phyloP scores from a whole-genome alignment of 208 protist genomes.

The Leishmania arabica region DNA sequence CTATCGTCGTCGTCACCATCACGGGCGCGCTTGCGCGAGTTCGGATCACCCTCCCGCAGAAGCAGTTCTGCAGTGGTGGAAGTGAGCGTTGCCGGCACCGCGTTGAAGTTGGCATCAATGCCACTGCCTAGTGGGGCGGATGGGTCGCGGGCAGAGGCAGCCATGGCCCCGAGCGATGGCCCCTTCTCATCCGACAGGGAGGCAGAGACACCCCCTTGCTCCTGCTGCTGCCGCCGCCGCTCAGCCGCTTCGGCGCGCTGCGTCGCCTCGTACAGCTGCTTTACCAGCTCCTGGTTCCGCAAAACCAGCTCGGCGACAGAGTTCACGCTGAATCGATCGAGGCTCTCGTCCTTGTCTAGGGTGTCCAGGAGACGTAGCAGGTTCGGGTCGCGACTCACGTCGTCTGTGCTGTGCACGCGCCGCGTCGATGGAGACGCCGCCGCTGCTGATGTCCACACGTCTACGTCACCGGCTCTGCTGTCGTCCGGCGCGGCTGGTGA shows the following conservation, averaged over 20 bases:
- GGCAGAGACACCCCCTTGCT: not conserved
- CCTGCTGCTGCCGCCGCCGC: not conserved
- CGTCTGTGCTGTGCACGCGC: conserved; percentile 14
- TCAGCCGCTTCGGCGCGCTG: conserved; percentile 41
- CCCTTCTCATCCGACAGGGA: conserved; percentile 20
- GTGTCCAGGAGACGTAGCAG: conserved; percentile 49
- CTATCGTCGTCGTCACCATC: not conserved
- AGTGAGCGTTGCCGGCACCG: conserved; percentile 13
- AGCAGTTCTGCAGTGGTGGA: conserved; percentile 10
- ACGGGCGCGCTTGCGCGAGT: conserved; percentile 3
- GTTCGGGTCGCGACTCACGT: conserved; percentile 37
- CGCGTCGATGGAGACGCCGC: conserved; percentile 1
- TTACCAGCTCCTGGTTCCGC: conserved; percentile 79
- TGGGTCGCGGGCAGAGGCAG: not conserved
- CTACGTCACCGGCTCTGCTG: not conserved
- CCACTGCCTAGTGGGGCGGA: not conserved
- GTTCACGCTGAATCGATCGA: conserved; percentile 71
- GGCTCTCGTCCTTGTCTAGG: conserved; percentile 59
- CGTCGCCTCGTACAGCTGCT: conserved; percentile 65
- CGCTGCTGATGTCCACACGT: conserved; percentile 3
- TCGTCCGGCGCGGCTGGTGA: conserved; percentile 1
- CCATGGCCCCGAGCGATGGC: conserved; percentile 9
- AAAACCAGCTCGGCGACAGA: conserved; percentile 61
- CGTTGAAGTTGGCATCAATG: not conserved
- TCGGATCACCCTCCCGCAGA: not conserved